Evolutionary conservation across 1,139 yeast genomes (phyloP), one percentile per base, ranked within the genome.

Genomic region (Candida tropicalis): DNA sequence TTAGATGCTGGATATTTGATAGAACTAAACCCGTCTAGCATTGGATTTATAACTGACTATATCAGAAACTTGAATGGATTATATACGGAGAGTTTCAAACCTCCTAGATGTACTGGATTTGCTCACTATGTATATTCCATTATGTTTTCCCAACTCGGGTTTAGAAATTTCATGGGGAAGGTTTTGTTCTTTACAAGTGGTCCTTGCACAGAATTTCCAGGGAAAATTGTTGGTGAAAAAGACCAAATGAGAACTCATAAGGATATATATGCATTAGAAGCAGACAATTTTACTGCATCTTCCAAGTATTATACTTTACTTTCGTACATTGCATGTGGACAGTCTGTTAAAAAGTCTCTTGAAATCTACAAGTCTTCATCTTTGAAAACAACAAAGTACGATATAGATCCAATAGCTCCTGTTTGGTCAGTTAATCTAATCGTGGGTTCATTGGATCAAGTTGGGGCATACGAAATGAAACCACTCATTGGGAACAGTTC

Each of bases 401-500:
- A 54, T 7, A 50, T 62, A 1, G 46, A 43, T 9, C 47, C 45
- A 2, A 45, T 45, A 8, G 26, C 51, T 2, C 68, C 75, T 0
- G 55, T 52, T 15, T 70, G 73, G 67, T 45, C 62, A 1, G 52
- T 62, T 15, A 62, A 67, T 42, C 35, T 71, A 6, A 67, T 61
- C 50, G 49, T 65, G 1, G 75, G 71, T 0, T 68, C 74, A 0
- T 54, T 66, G 20, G 75, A 72, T 40, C 77, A 72, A 49, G 67
- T 62, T 2, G 77, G 77, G 1, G 49, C 67, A 9, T 68, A 66
- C 47, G 77, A 72, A 45, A 67, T 70, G 74, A 66, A 61, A 40
- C 44, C 62, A 0, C 53, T 72, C 44, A 54, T 61, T 4, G 53
- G 48, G 42, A 56, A 53, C 10, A 63, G 74, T 2, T 56, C 62